Evolutionary conservation across 441 rosid genomes (phyloP).

Genomic region (Biscutella laevigata): DNA sequence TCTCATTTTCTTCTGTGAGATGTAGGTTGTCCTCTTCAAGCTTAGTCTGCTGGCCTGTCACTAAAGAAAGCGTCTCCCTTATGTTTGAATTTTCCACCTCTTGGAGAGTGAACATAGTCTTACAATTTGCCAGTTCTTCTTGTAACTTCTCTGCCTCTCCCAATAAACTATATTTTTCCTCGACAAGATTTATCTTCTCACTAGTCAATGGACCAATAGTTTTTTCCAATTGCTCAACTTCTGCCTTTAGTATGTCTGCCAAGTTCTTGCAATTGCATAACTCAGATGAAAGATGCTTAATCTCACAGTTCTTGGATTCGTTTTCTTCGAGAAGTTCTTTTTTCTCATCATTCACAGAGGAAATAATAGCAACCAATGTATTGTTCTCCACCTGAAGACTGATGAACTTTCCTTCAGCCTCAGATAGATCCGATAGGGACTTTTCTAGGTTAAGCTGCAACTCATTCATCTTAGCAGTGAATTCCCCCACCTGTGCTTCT

Average conservation of each 20-base stretch:
- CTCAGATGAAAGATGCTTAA: conserved; percentile 51
- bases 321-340: conserved; percentile 45
- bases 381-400: conserved; percentile 52
- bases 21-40: conserved; percentile 52
- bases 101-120: conserved; percentile 43
- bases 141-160: conserved; percentile 49
- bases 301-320: conserved; percentile 33
- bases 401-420: conserved; percentile 34
- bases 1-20: conserved; percentile 38
- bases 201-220: conserved; percentile 40
- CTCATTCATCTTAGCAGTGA: conserved; percentile 42
- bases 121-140: conserved; percentile 52
- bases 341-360: conserved; percentile 46
- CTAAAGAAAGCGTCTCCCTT: conserved; percentile 35
- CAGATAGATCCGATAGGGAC: conserved; percentile 44
- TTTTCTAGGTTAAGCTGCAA: conserved; percentile 56
- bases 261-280: conserved; percentile 39
- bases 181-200: conserved; percentile 41
- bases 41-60: conserved; percentile 38
- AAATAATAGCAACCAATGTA: conserved; percentile 36
- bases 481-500: conserved; percentile 42
- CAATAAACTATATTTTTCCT: conserved; percentile 34
- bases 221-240: conserved; percentile 45
- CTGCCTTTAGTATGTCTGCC: conserved; percentile 36
- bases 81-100: conserved; percentile 42